Percentiles rank a stretch among this genome's conserved stretches.
phyloP scores from a whole-genome alignment of 2,329 filamentous ascomycete genomes.

The Sclerotinia minor region DNA sequence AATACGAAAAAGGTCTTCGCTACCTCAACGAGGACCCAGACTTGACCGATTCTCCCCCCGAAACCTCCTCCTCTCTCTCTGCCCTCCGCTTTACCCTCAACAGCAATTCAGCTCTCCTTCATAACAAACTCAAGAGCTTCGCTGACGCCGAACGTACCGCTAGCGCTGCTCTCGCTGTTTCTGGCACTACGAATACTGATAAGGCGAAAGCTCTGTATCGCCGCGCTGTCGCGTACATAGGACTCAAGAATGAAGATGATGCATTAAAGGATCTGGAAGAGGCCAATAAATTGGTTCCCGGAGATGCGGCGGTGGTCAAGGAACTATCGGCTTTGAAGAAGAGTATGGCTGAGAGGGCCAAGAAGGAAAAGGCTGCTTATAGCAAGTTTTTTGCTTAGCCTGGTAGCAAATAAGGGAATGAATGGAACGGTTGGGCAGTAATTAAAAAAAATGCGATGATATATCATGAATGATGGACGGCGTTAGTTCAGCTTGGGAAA shows the following conservation, averaged over 20 bases:
- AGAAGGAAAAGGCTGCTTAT: conserved; percentile 90
- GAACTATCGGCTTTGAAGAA: conserved; percentile 80
- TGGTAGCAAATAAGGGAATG: background rate
- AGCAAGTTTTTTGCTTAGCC: conserved; percentile 75
- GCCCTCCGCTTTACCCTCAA: conserved; percentile 81
- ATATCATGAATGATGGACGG: conserved; percentile 14
- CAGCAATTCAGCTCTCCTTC: conserved; percentile 83
- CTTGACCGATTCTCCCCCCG: conserved; percentile 67
- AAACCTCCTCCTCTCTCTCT: conserved; percentile 65
- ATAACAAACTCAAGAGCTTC: conserved; percentile 75
- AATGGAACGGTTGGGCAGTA: background rate
- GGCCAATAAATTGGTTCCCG: conserved; percentile 72
- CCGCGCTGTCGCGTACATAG: conserved; percentile 71
- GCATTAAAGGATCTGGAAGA: conserved; percentile 74
- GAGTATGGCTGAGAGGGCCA: conserved; percentile 67
- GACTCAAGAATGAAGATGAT: conserved; percentile 79
- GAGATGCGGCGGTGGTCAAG: conserved; percentile 70
- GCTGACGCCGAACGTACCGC: conserved; percentile 70
- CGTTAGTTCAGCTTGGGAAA: conserved; percentile 4
- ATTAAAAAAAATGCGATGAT: background rate
- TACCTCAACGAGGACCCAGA: conserved; percentile 86
- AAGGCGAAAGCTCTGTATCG: conserved; percentile 88
- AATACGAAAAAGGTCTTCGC: conserved; percentile 91
- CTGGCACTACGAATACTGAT: conserved; percentile 68
- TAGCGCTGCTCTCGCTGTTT: conserved; percentile 68